These are phyloP conservation scores for Hypomyces rosellus DNA, from an alignment of 2,329 filamentous ascomycete species.

Conservation along the genomic window DNA sequence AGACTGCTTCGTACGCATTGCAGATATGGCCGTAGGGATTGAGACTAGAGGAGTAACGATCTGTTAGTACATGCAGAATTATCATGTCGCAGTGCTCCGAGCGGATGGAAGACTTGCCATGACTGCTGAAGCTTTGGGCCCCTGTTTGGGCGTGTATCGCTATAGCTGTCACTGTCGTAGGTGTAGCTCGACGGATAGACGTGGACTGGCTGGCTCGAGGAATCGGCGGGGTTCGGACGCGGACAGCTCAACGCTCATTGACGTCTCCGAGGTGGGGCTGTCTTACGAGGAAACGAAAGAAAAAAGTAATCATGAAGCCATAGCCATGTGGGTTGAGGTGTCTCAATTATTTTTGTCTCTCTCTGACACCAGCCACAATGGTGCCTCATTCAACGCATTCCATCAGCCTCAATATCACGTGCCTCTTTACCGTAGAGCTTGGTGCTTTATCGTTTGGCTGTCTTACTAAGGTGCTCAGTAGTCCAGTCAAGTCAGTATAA, in stretches of 20 bases:
- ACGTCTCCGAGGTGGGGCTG: conserved; percentile 11
- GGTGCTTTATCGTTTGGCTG: no score
- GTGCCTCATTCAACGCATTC: no score
- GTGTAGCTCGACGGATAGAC: background rate
- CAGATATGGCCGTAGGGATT: conserved; percentile 94
- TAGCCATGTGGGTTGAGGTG: no score
- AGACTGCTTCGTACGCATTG: conserved; percentile 93
- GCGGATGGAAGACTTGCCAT: background rate
- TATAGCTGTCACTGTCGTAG: conserved; percentile 6
- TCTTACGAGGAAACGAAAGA: background rate
- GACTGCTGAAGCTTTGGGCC: conserved; percentile 9
- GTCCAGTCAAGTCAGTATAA: no score
- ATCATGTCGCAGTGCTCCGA: no score
- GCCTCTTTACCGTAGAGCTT: background rate
- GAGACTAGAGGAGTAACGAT: conserved; percentile 53
- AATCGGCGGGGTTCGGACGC: conserved; percentile 8
- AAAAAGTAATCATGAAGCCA: no score
- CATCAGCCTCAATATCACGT: background rate
- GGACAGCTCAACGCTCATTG: conserved; percentile 6
- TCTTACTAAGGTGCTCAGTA: no score
- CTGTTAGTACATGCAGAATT: conserved; percentile 1
- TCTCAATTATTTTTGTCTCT: no score
- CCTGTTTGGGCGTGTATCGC: conserved; percentile 6
- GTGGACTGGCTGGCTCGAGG: background rate
- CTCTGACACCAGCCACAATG: background rate